phyloP scores from a whole-genome alignment of 345 rosid genomes.

The Ceriops zippeliana region DNA sequence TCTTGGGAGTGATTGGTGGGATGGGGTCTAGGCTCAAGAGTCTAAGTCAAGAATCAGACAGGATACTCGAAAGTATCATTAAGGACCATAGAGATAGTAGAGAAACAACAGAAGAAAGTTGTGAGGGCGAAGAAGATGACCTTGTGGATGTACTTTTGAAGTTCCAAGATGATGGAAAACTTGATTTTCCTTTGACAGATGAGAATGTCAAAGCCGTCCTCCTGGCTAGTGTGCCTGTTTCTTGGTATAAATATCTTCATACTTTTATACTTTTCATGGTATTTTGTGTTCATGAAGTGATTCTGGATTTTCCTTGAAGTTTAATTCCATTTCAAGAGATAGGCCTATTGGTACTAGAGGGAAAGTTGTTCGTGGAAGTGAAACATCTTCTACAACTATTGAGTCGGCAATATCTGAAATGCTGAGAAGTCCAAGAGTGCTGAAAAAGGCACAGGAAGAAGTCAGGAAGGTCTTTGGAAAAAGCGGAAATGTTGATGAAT shows the following conservation, averaged over 20 bases:
- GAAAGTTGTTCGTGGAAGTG: conserved; percentile 8
- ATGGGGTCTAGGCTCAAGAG: neutral
- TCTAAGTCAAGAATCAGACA: neutral
- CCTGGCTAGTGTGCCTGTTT: neutral
- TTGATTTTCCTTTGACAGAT: conserved; percentile 4
- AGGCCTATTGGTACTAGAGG: too few relatives aligned
- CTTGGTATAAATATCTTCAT: neutral
- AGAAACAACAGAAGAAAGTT: too few relatives aligned
- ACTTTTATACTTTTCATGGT: neutral
- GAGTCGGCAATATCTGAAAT: conserved; percentile 31
- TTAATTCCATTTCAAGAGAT: too few relatives aligned
- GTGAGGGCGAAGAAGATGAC: neutral
- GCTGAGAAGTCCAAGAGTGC: conserved; percentile 22
- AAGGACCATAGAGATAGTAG: conserved; percentile 2
- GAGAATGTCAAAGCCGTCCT: conserved; percentile 18
- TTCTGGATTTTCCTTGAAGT: too few relatives aligned
- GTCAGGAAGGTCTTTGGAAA: conserved; percentile 16
- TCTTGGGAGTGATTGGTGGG: neutral
- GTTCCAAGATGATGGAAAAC: conserved; percentile 13
- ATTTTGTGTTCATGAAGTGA: too few relatives aligned
- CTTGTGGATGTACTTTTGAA: conserved; percentile 20
- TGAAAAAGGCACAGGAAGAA: conserved; percentile 25
- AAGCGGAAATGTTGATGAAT: conserved; percentile 19
- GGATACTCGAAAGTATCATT: conserved; percentile 7
- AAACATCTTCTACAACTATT: conserved; percentile 21